These are phyloP conservation scores for Mycena olivaceomarginata DNA, from an alignment of 768 basidiomycete genomes.

Conservation along the genomic window DNA sequence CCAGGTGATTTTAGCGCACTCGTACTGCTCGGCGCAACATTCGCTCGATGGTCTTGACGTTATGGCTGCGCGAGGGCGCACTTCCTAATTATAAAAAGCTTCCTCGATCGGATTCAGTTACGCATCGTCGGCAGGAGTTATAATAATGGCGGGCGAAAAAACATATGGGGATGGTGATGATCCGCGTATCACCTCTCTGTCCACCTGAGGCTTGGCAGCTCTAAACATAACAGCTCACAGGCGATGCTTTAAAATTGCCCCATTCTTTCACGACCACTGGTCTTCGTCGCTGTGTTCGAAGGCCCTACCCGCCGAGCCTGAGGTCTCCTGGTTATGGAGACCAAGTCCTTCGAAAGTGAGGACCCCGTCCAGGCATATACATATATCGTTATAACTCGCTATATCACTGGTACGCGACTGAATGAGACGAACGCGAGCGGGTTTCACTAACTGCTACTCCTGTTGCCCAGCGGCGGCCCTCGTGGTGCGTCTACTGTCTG, in stretches of 20 bases:
- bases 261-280: conserved; percentile 10
- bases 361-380: not conserved
- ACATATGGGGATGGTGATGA: conserved; percentile 26
- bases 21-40: not conserved
- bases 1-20: not conserved
- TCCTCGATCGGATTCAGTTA: not conserved
- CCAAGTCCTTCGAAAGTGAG: not conserved
- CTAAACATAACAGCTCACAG: not conserved
- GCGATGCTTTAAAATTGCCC: conserved; percentile 29
- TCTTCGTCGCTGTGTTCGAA: conserved; percentile 27
- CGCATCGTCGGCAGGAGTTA: not conserved
- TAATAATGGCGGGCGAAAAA: not conserved
- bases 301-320: conserved; percentile 13
- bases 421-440: not conserved
- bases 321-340: conserved; percentile 30
- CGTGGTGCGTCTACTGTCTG: conserved; percentile 29
- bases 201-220: conserved; percentile 21
- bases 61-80: not conserved
- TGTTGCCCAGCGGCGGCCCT: conserved; percentile 29
- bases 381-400: conserved; percentile 32
- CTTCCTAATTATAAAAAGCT: not conserved
- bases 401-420: conserved; percentile 31
- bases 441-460: not conserved
- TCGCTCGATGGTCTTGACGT: not conserved
- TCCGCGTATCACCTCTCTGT: conserved; percentile 12